Evolutionary conservation across 495 filamentous ascomycete genomes (phyloP).

Genomic region (Penicillium taxi): DNA sequence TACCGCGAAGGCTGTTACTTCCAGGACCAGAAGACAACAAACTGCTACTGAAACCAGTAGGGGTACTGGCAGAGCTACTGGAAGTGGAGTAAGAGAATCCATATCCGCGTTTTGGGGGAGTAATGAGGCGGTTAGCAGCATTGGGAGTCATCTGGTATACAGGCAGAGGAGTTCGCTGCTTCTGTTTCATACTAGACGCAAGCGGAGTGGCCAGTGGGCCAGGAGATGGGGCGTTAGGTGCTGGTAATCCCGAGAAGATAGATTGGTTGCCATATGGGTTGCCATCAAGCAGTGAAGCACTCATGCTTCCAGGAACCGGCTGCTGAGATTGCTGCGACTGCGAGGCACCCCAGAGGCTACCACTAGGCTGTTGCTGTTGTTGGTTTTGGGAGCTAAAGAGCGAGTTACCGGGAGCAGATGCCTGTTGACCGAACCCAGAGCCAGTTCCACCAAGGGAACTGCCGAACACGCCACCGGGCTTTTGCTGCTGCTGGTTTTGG

Average conservation of each 20-base stretch:
- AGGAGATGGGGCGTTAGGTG: conserved; percentile 54
- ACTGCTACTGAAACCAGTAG: conserved; percentile 56
- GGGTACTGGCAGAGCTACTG: conserved; percentile 67
- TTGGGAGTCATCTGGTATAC: conserved; percentile 82
- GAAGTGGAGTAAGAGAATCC: conserved; percentile 89
- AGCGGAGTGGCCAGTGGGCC: conserved; percentile 85
- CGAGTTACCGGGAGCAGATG: conserved; percentile 21
- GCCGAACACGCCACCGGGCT: conserved; percentile 42
- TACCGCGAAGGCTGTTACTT: conserved; percentile 33
- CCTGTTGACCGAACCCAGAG: conserved; percentile 40
- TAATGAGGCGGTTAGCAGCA: conserved; percentile 66
- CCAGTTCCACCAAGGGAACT: conserved; percentile 20
- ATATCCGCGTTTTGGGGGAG: conserved; percentile 73
- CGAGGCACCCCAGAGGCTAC: conserved; percentile 57
- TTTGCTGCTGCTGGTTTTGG: conserved; percentile 43
- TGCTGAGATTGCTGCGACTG: conserved; percentile 45
- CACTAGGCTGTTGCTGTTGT: conserved; percentile 48
- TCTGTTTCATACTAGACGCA: conserved; percentile 59
- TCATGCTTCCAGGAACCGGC: conserved; percentile 54
- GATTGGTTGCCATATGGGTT: conserved; percentile 78
- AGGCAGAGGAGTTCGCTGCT: conserved; percentile 69
- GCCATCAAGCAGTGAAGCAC: conserved; percentile 64
- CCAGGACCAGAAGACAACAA: conserved; percentile 46
- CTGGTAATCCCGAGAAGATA: conserved; percentile 63
- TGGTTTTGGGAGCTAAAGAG: conserved; percentile 53